Conservation (phyloP, 805 yeast species). For the Yarrowia sp. region DNA sequence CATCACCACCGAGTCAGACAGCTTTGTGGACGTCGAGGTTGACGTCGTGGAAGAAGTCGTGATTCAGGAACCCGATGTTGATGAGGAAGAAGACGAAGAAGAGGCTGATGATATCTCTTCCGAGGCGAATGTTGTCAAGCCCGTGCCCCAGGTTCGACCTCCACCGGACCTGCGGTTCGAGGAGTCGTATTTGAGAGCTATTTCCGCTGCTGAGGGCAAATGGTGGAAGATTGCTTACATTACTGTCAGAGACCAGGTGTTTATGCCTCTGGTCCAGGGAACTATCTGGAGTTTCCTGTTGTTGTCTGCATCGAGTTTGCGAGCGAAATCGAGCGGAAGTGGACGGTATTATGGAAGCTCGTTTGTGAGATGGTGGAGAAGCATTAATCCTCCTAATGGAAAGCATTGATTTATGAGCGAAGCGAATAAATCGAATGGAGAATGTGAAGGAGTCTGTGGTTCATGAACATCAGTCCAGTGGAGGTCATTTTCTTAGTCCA, state of each 20-base stretch:
- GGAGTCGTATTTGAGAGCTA: slow-evolving; percentile 46
- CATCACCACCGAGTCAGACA: not conserved
- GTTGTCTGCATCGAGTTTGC: slow-evolving; percentile 15
- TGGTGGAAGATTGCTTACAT: slow-evolving; percentile 44
- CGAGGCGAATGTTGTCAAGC: not conserved
- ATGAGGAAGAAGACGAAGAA: slow-evolving; percentile 9
- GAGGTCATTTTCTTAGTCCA: no score
- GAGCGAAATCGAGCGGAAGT: slow-evolving; percentile 1
- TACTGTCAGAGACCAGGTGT: slow-evolving; percentile 49
- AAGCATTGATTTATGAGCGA: not conserved
- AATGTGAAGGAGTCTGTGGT: no score
- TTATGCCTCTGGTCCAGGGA: slow-evolving; percentile 50
- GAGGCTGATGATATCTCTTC: not conserved
- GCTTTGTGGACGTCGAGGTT: not conserved
- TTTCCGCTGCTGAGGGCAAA: slow-evolving; percentile 49
- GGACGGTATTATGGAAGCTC: slow-evolving; percentile 22
- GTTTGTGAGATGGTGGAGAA: slow-evolving; percentile 26
- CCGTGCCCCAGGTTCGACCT: slow-evolving; percentile 2
- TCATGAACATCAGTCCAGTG: no score
- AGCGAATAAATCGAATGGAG: not conserved
- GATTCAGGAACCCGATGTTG: not conserved
- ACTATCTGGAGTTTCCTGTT: slow-evolving; percentile 49
- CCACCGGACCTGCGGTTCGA: slow-evolving; percentile 49
- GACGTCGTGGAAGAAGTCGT: not conserved
- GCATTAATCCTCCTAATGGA: slow-evolving; percentile 19